Conservation (phyloP, 371 early-diverging fungal species). For the Mucor irregularis region DNA sequence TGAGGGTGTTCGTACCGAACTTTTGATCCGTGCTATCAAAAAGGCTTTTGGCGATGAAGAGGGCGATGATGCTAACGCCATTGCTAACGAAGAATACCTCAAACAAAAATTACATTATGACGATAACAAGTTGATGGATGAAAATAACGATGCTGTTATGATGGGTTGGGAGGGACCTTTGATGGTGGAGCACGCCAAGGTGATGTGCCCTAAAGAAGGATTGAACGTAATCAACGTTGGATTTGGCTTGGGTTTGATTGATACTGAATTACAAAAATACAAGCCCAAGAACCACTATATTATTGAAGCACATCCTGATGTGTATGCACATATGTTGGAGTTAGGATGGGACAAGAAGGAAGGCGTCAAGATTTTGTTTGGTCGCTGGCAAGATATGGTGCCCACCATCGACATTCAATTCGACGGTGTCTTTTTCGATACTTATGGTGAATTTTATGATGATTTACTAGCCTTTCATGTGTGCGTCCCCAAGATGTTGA, state of each 20-base stretch:
- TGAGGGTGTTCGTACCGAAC: conserved; percentile 85
- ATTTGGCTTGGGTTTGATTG: conserved; percentile 94
- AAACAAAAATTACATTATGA: conserved; percentile 75
- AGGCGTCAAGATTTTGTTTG: conserved; percentile 85
- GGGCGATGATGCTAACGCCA: conserved; percentile 35
- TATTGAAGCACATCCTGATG: conserved; percentile 97
- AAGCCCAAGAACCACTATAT: conserved; percentile 81
- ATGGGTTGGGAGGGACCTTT: conserved; percentile 98
- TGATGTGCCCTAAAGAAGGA: conserved; percentile 72
- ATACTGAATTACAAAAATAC: conserved; percentile 75
- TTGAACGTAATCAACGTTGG: conserved; percentile 80
- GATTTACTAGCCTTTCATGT: conserved; percentile 88
- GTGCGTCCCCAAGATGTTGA: conserved; percentile 75
- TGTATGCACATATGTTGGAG: conserved; percentile 83
- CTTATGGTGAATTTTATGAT: conserved; percentile 91
- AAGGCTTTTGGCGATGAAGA: conserved; percentile 37
- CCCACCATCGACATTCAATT: conserved; percentile 68
- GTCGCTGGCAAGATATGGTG: conserved; percentile 93
- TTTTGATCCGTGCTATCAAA: conserved; percentile 65
- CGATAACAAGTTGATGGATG: conserved; percentile 78
- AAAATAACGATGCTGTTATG: conserved; percentile 92
- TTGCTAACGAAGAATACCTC: conserved; percentile 80
- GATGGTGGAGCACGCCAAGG: conserved; percentile 88
- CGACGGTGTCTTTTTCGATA: conserved; percentile 93
- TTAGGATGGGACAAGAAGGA: conserved; percentile 86